These are phyloP conservation scores for Xylaria sp. DNA, from an alignment of 2,329 filamentous ascomycete species.

Conservation along the genomic window DNA sequence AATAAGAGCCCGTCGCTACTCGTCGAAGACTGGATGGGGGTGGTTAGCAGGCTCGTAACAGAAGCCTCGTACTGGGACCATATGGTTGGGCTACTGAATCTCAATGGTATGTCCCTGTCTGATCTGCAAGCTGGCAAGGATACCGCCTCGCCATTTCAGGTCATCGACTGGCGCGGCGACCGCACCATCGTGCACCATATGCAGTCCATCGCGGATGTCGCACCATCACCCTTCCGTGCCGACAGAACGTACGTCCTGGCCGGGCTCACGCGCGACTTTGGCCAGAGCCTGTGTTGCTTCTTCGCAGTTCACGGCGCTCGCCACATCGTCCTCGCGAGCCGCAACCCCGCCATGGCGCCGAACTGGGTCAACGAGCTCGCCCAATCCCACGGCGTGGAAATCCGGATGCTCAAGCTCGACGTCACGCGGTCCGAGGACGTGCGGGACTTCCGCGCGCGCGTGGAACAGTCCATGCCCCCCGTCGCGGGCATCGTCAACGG, in stretches of 20 bases:
- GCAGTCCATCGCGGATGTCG: slow-evolving; percentile 25
- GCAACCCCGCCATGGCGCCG: slow-evolving; percentile 36
- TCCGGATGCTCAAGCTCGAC: slow-evolving; percentile 33
- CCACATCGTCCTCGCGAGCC: slow-evolving; percentile 45
- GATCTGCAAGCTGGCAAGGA: slow-evolving; percentile 27
- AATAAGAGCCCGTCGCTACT: background rate
- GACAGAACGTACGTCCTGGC: slow-evolving; percentile 44
- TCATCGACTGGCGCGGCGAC: slow-evolving; percentile 45
- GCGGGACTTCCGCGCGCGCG: slow-evolving; percentile 26
- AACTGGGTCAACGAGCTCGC: slow-evolving; percentile 40
- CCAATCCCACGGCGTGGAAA: slow-evolving; percentile 21
- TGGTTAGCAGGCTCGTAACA: background rate
- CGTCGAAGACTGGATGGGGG: background rate
- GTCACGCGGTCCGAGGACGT: slow-evolving; percentile 36
- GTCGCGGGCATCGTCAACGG: slow-evolving; percentile 48
- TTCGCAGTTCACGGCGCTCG: slow-evolving; percentile 43
- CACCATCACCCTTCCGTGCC: slow-evolving; percentile 32
- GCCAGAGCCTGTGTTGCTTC: slow-evolving; percentile 46
- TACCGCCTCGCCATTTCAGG: slow-evolving; percentile 29
- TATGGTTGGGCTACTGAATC: slow-evolving; percentile 9
- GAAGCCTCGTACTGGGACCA: background rate
- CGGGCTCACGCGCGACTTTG: slow-evolving; percentile 48
- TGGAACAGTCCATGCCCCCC: slow-evolving; percentile 31
- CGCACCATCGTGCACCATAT: slow-evolving; percentile 32
- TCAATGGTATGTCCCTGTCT: slow-evolving; percentile 26